A percentile compares a stretch with the other conserved stretches of the same genome.
Evolutionary conservation across 2,329 filamentous ascomycete genomes (phyloP).

Genomic region (Ceratocystis ficicola): DNA sequence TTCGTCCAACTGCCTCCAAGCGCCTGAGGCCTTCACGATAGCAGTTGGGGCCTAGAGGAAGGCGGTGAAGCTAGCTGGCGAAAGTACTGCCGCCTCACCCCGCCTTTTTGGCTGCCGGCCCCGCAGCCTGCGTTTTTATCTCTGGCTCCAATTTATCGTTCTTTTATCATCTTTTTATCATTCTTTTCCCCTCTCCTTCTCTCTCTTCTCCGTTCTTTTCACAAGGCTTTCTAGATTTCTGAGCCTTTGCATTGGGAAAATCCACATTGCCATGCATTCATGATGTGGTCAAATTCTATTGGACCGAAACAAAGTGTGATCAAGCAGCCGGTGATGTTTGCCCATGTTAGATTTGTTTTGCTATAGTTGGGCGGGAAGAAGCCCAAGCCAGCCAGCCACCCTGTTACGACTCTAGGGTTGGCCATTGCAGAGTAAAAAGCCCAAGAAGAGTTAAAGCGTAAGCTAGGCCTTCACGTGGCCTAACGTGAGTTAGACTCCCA

Average conservation of each 20-base stretch:
- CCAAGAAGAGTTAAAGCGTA: neutral
- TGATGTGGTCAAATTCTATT: slow-evolving; percentile 7
- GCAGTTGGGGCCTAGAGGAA: neutral
- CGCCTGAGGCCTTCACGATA: no score
- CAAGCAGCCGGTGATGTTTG: slow-evolving; percentile 1
- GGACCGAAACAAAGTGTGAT: neutral
- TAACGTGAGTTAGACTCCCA: neutral
- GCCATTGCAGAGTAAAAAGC: neutral
- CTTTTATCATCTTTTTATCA: neutral
- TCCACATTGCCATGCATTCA: neutral
- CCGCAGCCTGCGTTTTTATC: neutral
- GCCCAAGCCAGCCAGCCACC: no score
- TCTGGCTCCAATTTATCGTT: neutral
- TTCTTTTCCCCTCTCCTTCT: neutral
- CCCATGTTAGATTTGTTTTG: neutral
- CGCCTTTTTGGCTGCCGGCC: slow-evolving; percentile 3
- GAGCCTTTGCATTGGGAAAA: neutral
- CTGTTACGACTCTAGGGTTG: neutral
- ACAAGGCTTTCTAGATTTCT: neutral
- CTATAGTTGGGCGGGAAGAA: no score
- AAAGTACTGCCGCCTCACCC: neutral
- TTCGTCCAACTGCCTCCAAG: no score
- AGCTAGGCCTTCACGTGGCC: neutral
- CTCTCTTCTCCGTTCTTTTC: neutral
- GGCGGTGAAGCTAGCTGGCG: neutral